Evolutionary conservation across 768 basidiomycete species (phyloP), one percentile per base, ranked within the genome.

Genomic region (Rhizopogon vulgaris): DNA sequence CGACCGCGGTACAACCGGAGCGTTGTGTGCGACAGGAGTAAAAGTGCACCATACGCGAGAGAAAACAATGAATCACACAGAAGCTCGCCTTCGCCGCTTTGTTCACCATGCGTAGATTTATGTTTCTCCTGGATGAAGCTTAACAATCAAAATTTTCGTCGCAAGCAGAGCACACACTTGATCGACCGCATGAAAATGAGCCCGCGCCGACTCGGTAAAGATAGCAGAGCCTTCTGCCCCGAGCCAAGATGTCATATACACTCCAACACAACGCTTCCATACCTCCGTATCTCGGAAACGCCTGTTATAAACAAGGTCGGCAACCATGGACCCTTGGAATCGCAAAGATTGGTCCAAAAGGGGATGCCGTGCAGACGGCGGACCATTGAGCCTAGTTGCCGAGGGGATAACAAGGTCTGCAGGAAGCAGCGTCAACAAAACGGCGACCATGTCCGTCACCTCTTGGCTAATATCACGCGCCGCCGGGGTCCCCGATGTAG

Each of bases 21-120:
- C 27, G 79, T 86, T 24, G 95, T 97, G 70, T 97, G 94, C 41
- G 95, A 97, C 58, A 97, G 81, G 56, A 98, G 81, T 7, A 97
- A 78, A 42, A 97, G 79, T 47, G 94, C 91, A 59, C 95, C 95
- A 65, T 97, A 97, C 17, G 95, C 94, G 55, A 97, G 78, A 24
- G 94, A 96, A 74, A 97, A 97, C 39, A 93, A 79, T 1, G 94
- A 94, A 66, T 98, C 85, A 64, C 93, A 94, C 41, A 96, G 74
- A 41, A 94, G 69, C 65, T 94, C 90, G 54, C 86, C 93, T 69
- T 90, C 91, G 52, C 83, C 84, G 30, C 78, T 73, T 37, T 73
- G 69, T 28, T 70, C 75, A 56, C 68, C 63, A 17, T 66, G 51
- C 27, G 64, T 65, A 42, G 68, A 66, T 15, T 79, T 75, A 61